Conservation (phyloP, 805 yeast species). For the Starmerella etchellsii region DNA sequence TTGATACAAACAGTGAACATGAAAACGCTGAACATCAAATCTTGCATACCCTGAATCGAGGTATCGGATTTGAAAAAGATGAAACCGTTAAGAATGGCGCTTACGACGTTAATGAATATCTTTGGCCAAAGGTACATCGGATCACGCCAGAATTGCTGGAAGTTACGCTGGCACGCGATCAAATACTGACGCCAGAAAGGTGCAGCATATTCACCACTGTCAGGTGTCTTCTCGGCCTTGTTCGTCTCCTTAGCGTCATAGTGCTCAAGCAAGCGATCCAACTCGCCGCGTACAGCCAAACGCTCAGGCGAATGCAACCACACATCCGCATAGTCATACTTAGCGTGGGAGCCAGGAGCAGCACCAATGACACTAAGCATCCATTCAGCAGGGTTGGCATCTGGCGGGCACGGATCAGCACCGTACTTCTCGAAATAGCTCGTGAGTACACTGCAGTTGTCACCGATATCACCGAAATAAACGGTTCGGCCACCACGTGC, state of each 20-base stretch:
- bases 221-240: conserved; percentile 11
- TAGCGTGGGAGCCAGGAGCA: conserved; percentile 55
- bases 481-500: conserved; percentile 70
- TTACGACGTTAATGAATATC: conserved; percentile 35
- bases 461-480: conserved; percentile 71
- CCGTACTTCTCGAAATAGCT: conserved; percentile 61
- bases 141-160: conserved; percentile 43
- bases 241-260: conserved; percentile 22
- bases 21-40: conserved; percentile 47
- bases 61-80: conserved; percentile 48
- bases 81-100: conserved; percentile 60
- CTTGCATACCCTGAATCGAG: conserved; percentile 42
- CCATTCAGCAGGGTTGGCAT: conserved; percentile 67
- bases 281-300: conserved; percentile 26
- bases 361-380: conserved; percentile 66
- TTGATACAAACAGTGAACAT: conserved; percentile 44
- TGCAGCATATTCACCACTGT: conserved; percentile 32
- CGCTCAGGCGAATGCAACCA: conserved; percentile 44
- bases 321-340: conserved; percentile 48
- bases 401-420: conserved; percentile 47
- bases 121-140: conserved; percentile 53
- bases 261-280: conserved; percentile 27
- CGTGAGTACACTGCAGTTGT: conserved; percentile 43
- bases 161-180: conserved; percentile 33
- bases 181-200: conserved; percentile 36